Evolutionary conservation across 176 grass and related monocot genomes (phyloP), one percentile per base, ranked within the genome.

Genomic region (Bonia amplexicaulis): DNA sequence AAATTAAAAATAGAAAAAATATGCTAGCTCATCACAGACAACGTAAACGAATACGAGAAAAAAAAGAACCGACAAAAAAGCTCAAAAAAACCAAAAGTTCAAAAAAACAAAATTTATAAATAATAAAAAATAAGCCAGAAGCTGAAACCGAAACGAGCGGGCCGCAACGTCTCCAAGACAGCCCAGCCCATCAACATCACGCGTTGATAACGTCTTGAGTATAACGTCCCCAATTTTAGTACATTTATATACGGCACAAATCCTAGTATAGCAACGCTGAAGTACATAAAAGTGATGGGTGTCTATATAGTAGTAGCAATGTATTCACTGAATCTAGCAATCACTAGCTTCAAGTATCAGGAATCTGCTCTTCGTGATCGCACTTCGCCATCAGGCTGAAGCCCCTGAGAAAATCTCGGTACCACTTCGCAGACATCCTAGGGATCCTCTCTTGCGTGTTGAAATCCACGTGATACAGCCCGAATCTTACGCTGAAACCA

Each of bases 401-500:
- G 4, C 89, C 75, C 16, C 9, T 37, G 62, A 94, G 88, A 76
- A 94, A 94, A 39, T 65, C 57, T 20, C 12, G 76, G 10, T 88
- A 91, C 92, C 92, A 94, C 33, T 65, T 80, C 0, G 89, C 89
- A 1, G 92, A 94, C 58, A 72, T 57, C 86, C 74, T 81, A 6
- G 89, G 86, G 44, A 29, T 89, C 84, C 89, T 86, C 70, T 84
- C 68, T 19, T 89, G 81, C 19, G 92, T 89, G 13, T 66, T 23
- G 19, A 85, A 91, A 66, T 94, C 60, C 9, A 94, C 89, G 8
- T 91, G 78, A 69, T 91, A 88, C 11, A 94, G 19, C 10, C 92
- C 92, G 9, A 57, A 94, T 11, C 51, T 84, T 13, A 86, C 0
- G 41, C 6, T 86, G 71, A 80, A 94, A 6, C 92, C 92, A 27